Percentiles rank a stretch among this genome's conserved stretches.
Evolutionary conservation across 495 filamentous ascomycete genomes (phyloP).

Genomic region (Talaromyces adpressus): DNA sequence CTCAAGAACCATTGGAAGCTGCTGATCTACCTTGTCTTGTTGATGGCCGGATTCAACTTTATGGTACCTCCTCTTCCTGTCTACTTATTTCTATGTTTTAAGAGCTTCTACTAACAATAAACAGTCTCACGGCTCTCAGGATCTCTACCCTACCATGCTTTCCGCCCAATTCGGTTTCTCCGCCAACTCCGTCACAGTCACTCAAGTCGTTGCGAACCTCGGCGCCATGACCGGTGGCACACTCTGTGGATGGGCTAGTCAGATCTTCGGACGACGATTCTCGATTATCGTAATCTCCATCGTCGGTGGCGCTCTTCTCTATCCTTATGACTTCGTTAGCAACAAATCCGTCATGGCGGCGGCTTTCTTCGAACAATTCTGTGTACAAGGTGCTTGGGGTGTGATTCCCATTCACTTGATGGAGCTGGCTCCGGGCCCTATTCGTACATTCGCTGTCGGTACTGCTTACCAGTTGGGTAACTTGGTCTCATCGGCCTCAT

Average conservation of each 20-base stretch:
- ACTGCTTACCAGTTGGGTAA: conserved; percentile 84
- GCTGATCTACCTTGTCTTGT: conserved; percentile 68
- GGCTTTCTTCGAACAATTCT: conserved; percentile 91
- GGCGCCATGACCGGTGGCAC: conserved; percentile 78
- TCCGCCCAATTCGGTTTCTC: conserved; percentile 69
- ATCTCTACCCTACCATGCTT: conserved; percentile 84
- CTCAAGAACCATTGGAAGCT: conserved; percentile 73
- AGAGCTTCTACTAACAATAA: not conserved
- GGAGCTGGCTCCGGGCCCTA: conserved; percentile 75
- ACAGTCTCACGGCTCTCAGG: conserved; percentile 81
- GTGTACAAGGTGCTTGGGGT: conserved; percentile 82
- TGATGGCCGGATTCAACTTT: conserved; percentile 91
- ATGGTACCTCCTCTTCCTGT: conserved; percentile 43
- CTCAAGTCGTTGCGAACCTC: conserved; percentile 78
- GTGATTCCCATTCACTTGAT: conserved; percentile 82
- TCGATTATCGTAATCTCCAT: conserved; percentile 72
- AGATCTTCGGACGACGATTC: conserved; percentile 78
- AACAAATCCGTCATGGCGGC: conserved; percentile 61
- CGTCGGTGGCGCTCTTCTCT: conserved; percentile 70
- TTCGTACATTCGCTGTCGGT: conserved; percentile 79
- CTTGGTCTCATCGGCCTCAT: conserved; percentile 69
- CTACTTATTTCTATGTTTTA: conserved; percentile 6
- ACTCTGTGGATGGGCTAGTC: conserved; percentile 65
- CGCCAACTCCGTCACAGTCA: conserved; percentile 66
- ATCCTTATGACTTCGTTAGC: conserved; percentile 71